These are phyloP conservation scores for Xylariales sp. DNA, from an alignment of 2,329 filamentous ascomycete genomes.

Conservation along the genomic window DNA sequence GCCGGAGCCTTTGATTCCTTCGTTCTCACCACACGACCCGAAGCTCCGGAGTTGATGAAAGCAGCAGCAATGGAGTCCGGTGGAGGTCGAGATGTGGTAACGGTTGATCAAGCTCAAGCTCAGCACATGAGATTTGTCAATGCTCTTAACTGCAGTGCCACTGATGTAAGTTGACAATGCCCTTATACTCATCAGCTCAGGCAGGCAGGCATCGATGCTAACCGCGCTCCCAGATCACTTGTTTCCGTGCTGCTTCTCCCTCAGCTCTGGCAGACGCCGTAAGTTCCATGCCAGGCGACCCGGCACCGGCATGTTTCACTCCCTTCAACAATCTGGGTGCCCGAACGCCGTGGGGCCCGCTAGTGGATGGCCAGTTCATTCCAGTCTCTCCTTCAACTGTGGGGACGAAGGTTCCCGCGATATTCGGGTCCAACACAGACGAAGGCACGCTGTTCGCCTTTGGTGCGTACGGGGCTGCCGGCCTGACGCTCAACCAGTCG, in stretches of 20 bases:
- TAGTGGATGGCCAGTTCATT: slow-evolving; percentile 23
- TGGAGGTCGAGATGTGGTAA: slow-evolving; percentile 17
- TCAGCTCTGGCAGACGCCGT: slow-evolving; percentile 10
- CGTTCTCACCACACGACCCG: slow-evolving; percentile 21
- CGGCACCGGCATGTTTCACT: slow-evolving; percentile 10
- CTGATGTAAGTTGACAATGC: slow-evolving; percentile 15
- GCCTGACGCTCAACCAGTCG: slow-evolving; percentile 13
- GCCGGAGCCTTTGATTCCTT: slow-evolving; percentile 21
- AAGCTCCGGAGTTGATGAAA: slow-evolving; percentile 18
- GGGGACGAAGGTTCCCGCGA: slow-evolving; percentile 23
- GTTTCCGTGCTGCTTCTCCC: slow-evolving; percentile 13
- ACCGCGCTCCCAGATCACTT: too few relatives aligned
- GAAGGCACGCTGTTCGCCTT: slow-evolving; percentile 24
- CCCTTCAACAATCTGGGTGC: slow-evolving; percentile 15
- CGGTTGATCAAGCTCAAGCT: slow-evolving; percentile 13
- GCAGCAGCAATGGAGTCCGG: slow-evolving; percentile 23
- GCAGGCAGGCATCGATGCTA: too few relatives aligned
- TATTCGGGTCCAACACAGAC: slow-evolving; percentile 19
- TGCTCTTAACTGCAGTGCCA: slow-evolving; percentile 19
- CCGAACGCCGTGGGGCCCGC: slow-evolving; percentile 12
- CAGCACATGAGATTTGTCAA: slow-evolving; percentile 16
- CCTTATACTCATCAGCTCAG: not conserved
- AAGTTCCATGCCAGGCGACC: slow-evolving; percentile 10
- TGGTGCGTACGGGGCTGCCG: slow-evolving; percentile 12
- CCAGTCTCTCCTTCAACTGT: slow-evolving; percentile 18